A percentile compares a stretch with the other conserved stretches of the same genome.
Evolutionary conservation across 345 rosid species (phyloP).

Genomic region (Stellera chamaejasme): DNA sequence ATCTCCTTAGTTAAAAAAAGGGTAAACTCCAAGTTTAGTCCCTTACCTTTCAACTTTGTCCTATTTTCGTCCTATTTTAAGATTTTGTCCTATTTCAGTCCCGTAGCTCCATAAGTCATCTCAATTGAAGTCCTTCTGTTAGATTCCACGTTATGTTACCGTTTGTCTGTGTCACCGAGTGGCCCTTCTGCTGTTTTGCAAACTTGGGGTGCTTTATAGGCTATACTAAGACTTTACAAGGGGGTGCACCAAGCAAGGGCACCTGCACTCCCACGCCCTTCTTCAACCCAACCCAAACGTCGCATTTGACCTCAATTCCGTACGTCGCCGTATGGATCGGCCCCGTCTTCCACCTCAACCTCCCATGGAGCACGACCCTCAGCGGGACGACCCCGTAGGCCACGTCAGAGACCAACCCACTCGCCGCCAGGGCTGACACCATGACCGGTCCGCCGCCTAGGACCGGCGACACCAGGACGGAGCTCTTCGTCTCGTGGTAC

Average conservation of each 20-base stretch:
- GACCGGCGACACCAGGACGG: constrained; percentile 55
- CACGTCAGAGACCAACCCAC: constrained; percentile 53
- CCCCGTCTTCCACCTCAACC: constrained; percentile 64
- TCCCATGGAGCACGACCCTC: constrained; percentile 53
- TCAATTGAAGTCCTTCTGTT: no score
- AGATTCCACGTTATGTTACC: no score
- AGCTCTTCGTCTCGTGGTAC: constrained; percentile 32
- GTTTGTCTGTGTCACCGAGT: no score
- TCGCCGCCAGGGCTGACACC: constrained; percentile 42
- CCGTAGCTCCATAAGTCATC: no score
- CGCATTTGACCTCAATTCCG: constrained; percentile 61
- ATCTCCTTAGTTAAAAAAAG: no score
- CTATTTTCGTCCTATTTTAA: no score
- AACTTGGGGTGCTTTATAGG: constrained; percentile 14
- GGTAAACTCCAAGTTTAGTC: no score
- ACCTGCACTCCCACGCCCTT: constrained; percentile 41
- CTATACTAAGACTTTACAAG: constrained; percentile 61
- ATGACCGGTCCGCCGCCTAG: constrained; percentile 45
- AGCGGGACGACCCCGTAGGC: constrained; percentile 54
- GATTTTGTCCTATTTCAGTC: no score
- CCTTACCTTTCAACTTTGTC: no score
- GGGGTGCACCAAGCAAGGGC: constrained; percentile 58
- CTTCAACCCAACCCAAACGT: constrained; percentile 63
- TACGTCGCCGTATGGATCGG: constrained; percentile 45
- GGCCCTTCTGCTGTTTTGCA: no score